These are phyloP conservation scores for Sherardia arvensis DNA, from an alignment of 257 asterid species.

Conservation along the genomic window DNA sequence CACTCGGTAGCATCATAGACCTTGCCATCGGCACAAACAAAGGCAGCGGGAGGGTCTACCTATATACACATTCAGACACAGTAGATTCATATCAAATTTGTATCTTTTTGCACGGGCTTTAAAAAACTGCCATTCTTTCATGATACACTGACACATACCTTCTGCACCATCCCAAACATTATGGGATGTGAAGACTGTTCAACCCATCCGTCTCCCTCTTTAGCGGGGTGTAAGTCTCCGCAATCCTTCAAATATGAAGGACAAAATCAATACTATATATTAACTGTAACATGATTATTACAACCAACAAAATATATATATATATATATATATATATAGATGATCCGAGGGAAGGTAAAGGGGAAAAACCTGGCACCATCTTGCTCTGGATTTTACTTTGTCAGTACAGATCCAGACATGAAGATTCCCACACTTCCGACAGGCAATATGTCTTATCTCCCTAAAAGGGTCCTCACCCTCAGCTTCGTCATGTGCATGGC, in stretches of 20 bases:
- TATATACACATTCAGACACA: conserved; percentile 25
- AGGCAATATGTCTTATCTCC: conserved; percentile 65
- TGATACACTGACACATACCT: conserved; percentile 28
- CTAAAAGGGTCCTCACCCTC: conserved; percentile 42
- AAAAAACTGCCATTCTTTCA: not conserved
- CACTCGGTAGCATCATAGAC: conserved; percentile 82
- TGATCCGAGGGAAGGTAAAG: conserved; percentile 6
- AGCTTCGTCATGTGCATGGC: conserved; percentile 44
- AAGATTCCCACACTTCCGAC: conserved; percentile 76
- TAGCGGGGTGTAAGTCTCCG: conserved; percentile 83
- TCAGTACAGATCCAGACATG: conserved; percentile 71
- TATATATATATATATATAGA: too few species aligned
- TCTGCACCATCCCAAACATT: conserved; percentile 74
- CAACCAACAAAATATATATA: not conserved
- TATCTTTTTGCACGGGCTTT: not conserved
- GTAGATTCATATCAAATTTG: not conserved
- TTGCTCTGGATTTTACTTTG: conserved; percentile 72
- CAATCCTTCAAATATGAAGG: conserved; percentile 50
- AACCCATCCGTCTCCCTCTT: conserved; percentile 99
- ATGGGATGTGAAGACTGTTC: conserved; percentile 85
- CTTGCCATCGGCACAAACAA: conserved; percentile 82
- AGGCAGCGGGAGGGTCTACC: conserved; percentile 80
- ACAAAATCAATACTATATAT: not conserved
- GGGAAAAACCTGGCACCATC: conserved; percentile 98
- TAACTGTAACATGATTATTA: too few species aligned